Percentiles rank a stretch among this genome's conserved stretches.
phyloP scores from a whole-genome alignment of 345 rosid species.

The Populus ilicifolia region DNA sequence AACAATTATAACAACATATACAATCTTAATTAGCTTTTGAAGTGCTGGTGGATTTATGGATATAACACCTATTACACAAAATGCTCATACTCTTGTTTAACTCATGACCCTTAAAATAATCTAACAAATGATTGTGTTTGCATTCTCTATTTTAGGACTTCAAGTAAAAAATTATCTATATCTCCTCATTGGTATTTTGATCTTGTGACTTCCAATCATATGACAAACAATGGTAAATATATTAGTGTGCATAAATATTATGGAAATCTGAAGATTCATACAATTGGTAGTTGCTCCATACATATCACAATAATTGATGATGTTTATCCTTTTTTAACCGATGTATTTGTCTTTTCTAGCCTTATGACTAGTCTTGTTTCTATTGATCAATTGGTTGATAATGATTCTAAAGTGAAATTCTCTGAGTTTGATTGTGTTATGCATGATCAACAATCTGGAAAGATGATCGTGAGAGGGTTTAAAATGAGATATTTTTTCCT shows the following conservation, averaged over 20 bases:
- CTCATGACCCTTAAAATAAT: no score
- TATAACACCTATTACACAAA: no score
- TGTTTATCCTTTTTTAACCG: not conserved
- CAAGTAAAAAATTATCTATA: no score
- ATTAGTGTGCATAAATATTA: not conserved
- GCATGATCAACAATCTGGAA: conserved; percentile 11
- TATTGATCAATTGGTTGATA: not conserved
- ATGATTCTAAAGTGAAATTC: not conserved
- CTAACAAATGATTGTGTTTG: no score
- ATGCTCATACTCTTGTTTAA: no score
- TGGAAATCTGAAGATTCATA: not conserved
- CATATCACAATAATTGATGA: not conserved
- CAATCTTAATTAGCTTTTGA: no score
- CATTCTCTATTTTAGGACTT: no score
- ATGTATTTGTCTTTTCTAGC: not conserved
- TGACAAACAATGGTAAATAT: no score
- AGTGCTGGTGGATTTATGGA: no score
- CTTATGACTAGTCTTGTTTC: not conserved
- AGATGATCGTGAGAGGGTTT: conserved; percentile 1
- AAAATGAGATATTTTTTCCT: not conserved
- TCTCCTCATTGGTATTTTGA: no score
- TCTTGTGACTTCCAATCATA: no score
- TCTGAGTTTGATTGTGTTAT: not conserved
- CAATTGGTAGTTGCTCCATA: not conserved
- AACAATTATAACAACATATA: no score